Evolutionary conservation across 208 protist species (phyloP).

Genomic region (Acanthamoeba quina): DNA sequence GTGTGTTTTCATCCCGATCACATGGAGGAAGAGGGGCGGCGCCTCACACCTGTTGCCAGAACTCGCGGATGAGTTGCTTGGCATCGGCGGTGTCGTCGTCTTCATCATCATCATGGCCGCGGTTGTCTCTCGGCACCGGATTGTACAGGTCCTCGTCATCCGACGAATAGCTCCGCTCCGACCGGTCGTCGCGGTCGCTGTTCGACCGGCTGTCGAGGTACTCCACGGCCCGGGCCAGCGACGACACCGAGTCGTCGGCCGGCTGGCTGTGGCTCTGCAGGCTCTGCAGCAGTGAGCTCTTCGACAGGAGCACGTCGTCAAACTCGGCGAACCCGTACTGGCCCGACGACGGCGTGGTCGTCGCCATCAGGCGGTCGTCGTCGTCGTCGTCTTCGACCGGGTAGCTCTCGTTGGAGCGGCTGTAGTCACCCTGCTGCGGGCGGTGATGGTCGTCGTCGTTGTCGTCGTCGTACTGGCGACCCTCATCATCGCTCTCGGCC

Average conservation of each 20-base stretch:
- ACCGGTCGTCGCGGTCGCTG: background rate
- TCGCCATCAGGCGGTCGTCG: background rate
- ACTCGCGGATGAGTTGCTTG: slow-evolving; percentile 13
- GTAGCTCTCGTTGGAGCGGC: background rate
- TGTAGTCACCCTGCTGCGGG: background rate
- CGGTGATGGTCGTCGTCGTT: background rate
- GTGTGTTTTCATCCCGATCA: no score
- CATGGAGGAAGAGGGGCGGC: no score
- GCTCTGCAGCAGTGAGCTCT: background rate
- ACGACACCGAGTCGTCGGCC: background rate
- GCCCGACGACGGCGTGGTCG: background rate
- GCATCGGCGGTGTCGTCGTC: background rate
- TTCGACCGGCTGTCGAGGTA: background rate
- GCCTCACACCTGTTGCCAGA: slow-evolving; percentile 7
- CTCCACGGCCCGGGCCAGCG: background rate
- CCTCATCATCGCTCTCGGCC: background rate
- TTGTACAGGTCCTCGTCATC: background rate
- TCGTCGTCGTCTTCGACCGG: background rate
- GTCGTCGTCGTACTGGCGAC: background rate
- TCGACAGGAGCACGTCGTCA: slow-evolving; percentile 9
- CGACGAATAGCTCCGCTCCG: background rate
- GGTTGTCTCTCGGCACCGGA: background rate
- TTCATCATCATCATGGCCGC: background rate
- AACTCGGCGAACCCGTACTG: background rate
- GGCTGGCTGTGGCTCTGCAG: background rate